These are phyloP conservation scores for Entonaema liquescens DNA, from an alignment of 495 filamentous ascomycete genomes.

Conservation along the genomic window DNA sequence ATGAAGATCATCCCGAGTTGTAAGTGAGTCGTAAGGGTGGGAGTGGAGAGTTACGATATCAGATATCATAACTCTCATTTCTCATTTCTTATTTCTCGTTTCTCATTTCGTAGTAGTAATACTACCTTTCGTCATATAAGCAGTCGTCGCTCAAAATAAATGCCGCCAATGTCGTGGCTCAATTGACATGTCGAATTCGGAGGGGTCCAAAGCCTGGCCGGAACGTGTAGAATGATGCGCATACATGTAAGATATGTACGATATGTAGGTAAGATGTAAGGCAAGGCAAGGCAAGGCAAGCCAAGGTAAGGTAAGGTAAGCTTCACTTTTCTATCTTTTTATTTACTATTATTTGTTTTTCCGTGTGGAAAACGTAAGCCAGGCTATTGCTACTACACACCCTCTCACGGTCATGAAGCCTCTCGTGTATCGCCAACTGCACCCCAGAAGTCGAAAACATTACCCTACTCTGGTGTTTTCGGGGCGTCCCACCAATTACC, in stretches of 20 bases:
- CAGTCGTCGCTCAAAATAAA: constrained; percentile 2
- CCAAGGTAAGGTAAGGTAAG: constrained; percentile 9
- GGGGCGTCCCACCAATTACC: constrained; percentile 11
- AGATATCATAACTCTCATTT: constrained; percentile 27
- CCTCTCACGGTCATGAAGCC: neutral
- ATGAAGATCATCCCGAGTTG: neutral
- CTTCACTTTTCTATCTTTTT: constrained; percentile 30
- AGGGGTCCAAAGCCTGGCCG: constrained; percentile 2
- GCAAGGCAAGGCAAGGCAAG: constrained; percentile 13
- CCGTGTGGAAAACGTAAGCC: neutral
- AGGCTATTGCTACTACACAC: neutral
- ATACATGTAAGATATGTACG: neutral
- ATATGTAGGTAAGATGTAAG: neutral
- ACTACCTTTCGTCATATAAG: constrained; percentile 8
- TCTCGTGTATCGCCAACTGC: constrained; percentile 17
- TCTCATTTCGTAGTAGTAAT: neutral
- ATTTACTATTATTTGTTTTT: neutral
- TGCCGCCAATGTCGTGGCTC: constrained; percentile 10
- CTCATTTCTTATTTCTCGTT: no score
- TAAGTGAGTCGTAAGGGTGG: neutral
- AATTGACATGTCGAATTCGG: constrained; percentile 35
- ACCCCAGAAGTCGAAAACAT: constrained; percentile 15
- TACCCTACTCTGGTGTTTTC: constrained; percentile 2
- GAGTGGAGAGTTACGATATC: constrained; percentile 12
- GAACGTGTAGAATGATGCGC: constrained; percentile 12